These are phyloP conservation scores for Rhizopogon salebrosus DNA, from an alignment of 768 basidiomycete species.

Conservation along the genomic window DNA sequence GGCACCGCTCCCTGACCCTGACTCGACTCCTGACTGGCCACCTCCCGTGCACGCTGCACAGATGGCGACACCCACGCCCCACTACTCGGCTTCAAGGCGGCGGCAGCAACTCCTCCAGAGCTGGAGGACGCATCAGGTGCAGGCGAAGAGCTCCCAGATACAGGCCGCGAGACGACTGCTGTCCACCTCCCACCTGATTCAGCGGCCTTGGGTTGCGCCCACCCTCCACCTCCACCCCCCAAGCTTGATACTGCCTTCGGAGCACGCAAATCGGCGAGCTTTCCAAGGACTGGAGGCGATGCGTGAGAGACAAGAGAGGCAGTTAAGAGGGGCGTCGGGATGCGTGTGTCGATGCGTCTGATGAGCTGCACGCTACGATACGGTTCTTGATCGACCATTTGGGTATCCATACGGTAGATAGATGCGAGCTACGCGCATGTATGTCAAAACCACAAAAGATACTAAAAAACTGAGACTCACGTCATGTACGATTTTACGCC, in stretches of 20 bases:
- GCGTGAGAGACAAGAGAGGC: not conserved
- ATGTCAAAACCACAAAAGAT: not conserved
- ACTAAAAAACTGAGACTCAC: slow-evolving; percentile 33
- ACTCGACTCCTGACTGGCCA: not conserved
- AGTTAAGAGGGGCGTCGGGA: slow-evolving; percentile 64
- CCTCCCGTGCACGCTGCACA: slow-evolving; percentile 11
- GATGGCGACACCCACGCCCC: slow-evolving; percentile 18
- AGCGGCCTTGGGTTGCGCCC: slow-evolving; percentile 5
- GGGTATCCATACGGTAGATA: slow-evolving; percentile 77
- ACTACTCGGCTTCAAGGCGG: not conserved
- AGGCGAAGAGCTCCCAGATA: not conserved
- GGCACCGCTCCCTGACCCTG: slow-evolving; percentile 31
- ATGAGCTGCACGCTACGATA: slow-evolving; percentile 80
- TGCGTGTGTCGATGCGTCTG: slow-evolving; percentile 75
- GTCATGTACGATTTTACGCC: slow-evolving; percentile 79
- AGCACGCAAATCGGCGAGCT: slow-evolving; percentile 51
- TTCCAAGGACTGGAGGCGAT: slow-evolving; percentile 45
- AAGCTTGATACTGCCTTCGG: slow-evolving; percentile 4
- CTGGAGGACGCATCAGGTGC: not conserved
- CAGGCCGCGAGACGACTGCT: slow-evolving; percentile 10
- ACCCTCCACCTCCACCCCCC: not conserved
- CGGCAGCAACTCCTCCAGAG: not conserved
- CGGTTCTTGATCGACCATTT: slow-evolving; percentile 90
- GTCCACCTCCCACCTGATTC: slow-evolving; percentile 15
- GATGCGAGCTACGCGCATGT: slow-evolving; percentile 55